These are phyloP conservation scores for Sclerotinia trifoliorum DNA, from an alignment of 2,329 filamentous ascomycete genomes.

Conservation along the genomic window DNA sequence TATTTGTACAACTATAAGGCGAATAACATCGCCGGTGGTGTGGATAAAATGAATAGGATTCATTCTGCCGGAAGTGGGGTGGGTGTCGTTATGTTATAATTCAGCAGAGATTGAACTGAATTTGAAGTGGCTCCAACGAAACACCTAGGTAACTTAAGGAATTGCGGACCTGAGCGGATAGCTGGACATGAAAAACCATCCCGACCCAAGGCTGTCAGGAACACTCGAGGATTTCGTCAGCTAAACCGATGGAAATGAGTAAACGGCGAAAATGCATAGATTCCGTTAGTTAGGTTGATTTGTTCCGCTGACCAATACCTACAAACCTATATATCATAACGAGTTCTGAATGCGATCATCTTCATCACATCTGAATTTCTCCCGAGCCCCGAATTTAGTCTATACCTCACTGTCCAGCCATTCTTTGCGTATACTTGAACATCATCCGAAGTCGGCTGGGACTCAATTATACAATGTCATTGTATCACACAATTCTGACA, in stretches of 20 bases:
- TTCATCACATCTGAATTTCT: neutral
- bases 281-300: neutral
- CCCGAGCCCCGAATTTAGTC: neutral
- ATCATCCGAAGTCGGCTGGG: neutral
- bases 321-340: neutral
- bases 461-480: neutral
- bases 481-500: neutral
- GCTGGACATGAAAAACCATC: neutral
- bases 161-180: neutral
- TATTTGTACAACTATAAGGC: constrained; percentile 98
- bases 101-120: neutral
- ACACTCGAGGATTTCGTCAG: neutral
- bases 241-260: neutral
- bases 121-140: neutral
- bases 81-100: constrained; percentile 77
- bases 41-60: constrained; percentile 74
- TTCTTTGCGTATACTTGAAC: neutral
- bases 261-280: neutral
- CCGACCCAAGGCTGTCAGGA: neutral
- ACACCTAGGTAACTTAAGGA: neutral
- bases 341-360: neutral
- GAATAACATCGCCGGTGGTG: constrained; percentile 78
- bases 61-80: constrained; percentile 82
- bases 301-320: neutral
- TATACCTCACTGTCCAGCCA: no score